These are phyloP conservation scores for Abortiporus biennis DNA, from an alignment of 1,284 basidiomycete species.

Conservation along the genomic window DNA sequence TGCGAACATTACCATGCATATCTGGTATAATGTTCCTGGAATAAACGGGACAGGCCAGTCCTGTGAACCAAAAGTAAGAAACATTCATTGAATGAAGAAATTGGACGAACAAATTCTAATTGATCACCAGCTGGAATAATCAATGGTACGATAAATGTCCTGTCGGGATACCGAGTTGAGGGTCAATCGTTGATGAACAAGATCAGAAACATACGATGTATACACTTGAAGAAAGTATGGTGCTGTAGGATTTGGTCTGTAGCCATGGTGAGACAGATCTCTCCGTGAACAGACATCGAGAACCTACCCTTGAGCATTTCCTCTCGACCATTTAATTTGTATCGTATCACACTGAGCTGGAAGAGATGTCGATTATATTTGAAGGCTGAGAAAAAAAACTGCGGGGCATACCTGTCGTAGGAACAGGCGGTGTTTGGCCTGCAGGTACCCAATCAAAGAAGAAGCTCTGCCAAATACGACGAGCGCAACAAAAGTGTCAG, in stretches of 20 bases:
- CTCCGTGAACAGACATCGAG: conserved; percentile 1
- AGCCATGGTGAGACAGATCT: conserved; percentile 3
- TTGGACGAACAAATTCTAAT: conserved; percentile 37
- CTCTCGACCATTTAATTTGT: conserved; percentile 42
- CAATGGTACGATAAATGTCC: conserved; percentile 45
- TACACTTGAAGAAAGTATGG: conserved; percentile 59
- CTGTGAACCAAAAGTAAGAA: no score
- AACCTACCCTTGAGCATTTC: conserved; percentile 39
- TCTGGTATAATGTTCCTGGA: conserved; percentile 58
- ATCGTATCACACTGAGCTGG: conserved; percentile 52
- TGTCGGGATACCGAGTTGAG: conserved; percentile 16
- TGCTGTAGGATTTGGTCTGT: conserved; percentile 46
- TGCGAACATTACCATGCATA: conserved; percentile 48
- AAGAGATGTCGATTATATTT: conserved; percentile 3
- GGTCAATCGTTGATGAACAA: not conserved
- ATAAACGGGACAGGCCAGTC: conserved; percentile 53
- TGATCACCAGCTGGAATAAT: conserved; percentile 41
- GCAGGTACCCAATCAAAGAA: conserved; percentile 41
- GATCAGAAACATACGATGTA: conserved; percentile 40
- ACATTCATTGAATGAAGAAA: conserved; percentile 1
- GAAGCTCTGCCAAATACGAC: conserved; percentile 35
- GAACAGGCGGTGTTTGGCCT: conserved; percentile 37
- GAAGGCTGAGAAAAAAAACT: conserved; percentile 2
- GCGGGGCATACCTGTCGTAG: conserved; percentile 35
- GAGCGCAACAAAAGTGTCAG: no score